Conservation (phyloP, 306 rosid genomes). For the Citrullus amarus region DNA sequence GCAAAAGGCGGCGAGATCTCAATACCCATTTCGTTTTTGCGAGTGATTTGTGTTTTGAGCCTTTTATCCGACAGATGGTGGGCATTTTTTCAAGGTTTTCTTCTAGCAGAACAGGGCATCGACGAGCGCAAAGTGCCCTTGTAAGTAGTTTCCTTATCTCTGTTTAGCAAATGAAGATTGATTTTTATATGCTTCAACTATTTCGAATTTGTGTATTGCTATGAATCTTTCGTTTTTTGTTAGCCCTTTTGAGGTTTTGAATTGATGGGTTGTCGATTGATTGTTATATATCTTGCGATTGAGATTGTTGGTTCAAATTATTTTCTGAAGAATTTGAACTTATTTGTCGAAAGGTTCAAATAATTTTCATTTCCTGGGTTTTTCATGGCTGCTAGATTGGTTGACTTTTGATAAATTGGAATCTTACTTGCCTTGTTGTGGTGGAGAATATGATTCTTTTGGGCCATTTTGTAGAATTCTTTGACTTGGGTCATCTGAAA, state of each 20-base stretch:
- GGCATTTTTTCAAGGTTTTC: slow-evolving; percentile 91
- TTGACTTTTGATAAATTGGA: not conserved
- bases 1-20: not conserved
- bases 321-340: not conserved
- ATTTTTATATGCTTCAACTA: not conserved
- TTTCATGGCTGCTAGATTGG: slow-evolving; percentile 1
- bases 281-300: not conserved
- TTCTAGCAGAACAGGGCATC: slow-evolving; percentile 53
- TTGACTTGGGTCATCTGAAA: not conserved
- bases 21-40: not conserved
- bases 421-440: not conserved
- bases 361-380: not conserved
- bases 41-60: slow-evolving; percentile 12
- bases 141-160: slow-evolving; percentile 30
- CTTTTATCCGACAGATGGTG: slow-evolving; percentile 41
- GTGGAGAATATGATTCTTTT: slow-evolving; percentile 1
- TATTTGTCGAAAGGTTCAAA: not conserved
- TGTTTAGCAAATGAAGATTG: not conserved
- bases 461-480: not conserved
- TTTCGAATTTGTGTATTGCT: not conserved
- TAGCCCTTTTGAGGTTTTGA: not conserved
- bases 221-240: not conserved
- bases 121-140: slow-evolving; percentile 87
- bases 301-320: not conserved
- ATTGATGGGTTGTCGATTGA: not conserved